Evolutionary conservation across 352 stramenopile genomes (phyloP), one percentile per base, ranked within the genome.

Genomic region (Thalassiosira livingstoniorum): DNA sequence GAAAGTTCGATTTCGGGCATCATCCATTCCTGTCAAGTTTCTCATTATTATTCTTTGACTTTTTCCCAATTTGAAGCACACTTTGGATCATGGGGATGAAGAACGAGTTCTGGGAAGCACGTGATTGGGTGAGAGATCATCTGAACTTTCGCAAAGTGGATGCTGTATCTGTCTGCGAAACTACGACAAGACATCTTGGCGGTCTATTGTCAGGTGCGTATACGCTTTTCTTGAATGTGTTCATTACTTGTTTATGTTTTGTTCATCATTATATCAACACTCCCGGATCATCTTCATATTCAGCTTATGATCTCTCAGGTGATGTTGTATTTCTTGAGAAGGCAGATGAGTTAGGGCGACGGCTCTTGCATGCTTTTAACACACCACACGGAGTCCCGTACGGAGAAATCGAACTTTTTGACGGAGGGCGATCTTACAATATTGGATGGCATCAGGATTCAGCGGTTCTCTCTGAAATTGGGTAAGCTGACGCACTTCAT

Each of bases 131-230:
- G 0, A 78, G 83, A 43, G 73, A 90, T 64, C 32, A 89, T 63
- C 83, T 96, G 4, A 72, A 62, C 34, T 58, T 77, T 71, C 89
- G 92, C 67, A 62, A 88, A 25, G 66, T 90, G 23, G 53, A 67
- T 31, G 74, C 86, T 15, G 91, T 99, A 10, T 99, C 96, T 25
- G 91, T 99, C 25, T 99, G 99, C 91, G 98, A 99, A 92, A 99
- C 97, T 0, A 99, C 97, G 51, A 99, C 99, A 92, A 96, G 98
- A 27, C 96, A 96, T 85, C 92, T 99, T 2, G 98, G 97, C 23
- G 98, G 98, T 7, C 90, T 99, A 3, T 92, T 99, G 10, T 96
- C 95, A n/a, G n/a, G n/a, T n/a, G n/a, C n/a, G n/a, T n/a, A n/a
- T n/a, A n/a, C n/a, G n/a, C n/a, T n/a, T n/a, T n/a, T n/a, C n/a